Evolutionary conservation across 495 filamentous ascomycete species (phyloP), one percentile per base, ranked within the genome.

Genomic region (Podospora pseudoanserina): DNA sequence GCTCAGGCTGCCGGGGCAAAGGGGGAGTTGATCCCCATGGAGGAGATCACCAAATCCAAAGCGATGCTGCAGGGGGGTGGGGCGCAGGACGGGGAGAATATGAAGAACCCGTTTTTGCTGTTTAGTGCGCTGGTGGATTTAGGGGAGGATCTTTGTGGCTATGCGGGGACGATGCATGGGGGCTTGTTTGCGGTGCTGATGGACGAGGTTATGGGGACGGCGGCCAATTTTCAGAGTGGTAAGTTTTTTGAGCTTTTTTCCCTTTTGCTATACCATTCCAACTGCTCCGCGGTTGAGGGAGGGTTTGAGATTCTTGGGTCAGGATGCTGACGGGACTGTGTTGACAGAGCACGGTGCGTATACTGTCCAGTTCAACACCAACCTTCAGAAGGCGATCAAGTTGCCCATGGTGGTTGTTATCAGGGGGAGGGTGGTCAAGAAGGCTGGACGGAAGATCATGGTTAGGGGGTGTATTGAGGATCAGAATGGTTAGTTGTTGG

Each of bases 181-280:
- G 73, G 73, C 1, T 49, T 71, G 63, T 34, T 71, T 61, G 62
- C 53, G 27, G 65, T 71, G 57, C 18, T 75, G 61, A 57, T 75
- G 70, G 73, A 75, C 60, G 73, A 75, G 62, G 59, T 70, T 2
- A 73, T 75, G 73, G 65, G 66, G 15, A 67, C 69, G 0, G 71
- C 71, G 53, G 71, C 71, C 5, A 65, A 70, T 58, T 71, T 65
- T 54, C 71, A 70, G 69, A 44, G 18, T 56, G 26, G 39, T 49
- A 13, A 3, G 67, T 71, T 49, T 23, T 23, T 2, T 23, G 23
- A 23, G 23, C 2, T 23, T 23, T 23, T 23, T 23, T 23, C 1
- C 23, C 23, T 23, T 23, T 23, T 23, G 23, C 1, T 23, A 23
- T 23, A 23, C 1, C 23, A 23, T 23, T 23, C 23, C 23, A 23